Percentiles rank a stretch among this genome's conserved stretches.
Evolutionary conservation across 768 basidiomycete species (phyloP).

Genomic region (Trametes cingulata): DNA sequence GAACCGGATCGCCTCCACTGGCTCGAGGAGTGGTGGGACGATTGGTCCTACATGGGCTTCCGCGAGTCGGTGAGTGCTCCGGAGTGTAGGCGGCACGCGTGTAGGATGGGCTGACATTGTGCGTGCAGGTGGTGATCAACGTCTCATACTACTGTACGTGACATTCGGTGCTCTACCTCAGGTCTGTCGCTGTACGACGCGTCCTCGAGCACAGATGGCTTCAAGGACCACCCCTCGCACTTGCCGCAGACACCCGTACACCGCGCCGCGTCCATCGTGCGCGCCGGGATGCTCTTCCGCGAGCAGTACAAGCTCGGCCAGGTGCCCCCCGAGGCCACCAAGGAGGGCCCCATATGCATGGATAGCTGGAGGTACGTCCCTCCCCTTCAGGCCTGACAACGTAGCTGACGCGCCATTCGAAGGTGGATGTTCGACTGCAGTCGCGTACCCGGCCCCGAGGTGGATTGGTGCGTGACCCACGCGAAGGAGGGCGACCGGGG

Average conservation of each 20-base stretch:
- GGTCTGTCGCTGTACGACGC: background rate
- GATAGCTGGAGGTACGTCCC: slow-evolving; percentile 72
- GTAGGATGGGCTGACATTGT: background rate
- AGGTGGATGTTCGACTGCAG: slow-evolving; percentile 95
- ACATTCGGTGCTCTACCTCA: background rate
- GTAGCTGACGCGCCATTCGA: background rate
- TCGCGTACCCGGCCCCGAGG: slow-evolving; percentile 72
- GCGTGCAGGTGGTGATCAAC: slow-evolving; percentile 71
- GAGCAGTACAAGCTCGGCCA: slow-evolving; percentile 65
- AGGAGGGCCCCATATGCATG: slow-evolving; percentile 79
- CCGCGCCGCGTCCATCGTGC: slow-evolving; percentile 71
- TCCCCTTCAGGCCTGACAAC: too few relatives aligned
- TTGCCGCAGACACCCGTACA: slow-evolving; percentile 56
- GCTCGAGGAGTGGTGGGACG: slow-evolving; percentile 97
- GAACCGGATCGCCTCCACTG: slow-evolving; percentile 62
- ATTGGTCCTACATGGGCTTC: slow-evolving; percentile 77
- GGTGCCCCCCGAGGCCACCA: slow-evolving; percentile 64
- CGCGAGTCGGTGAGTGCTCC: slow-evolving; percentile 70
- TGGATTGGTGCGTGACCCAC: slow-evolving; percentile 59
- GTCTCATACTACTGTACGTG: slow-evolving; percentile 89
- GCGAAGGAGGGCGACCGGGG: slow-evolving; percentile 57
- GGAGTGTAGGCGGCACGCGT: background rate
- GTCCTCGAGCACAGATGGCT: slow-evolving; percentile 60
- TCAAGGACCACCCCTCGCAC: slow-evolving; percentile 64
- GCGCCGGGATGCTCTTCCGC: slow-evolving; percentile 74